Evolutionary conservation across 352 stramenopile genomes (phyloP).

Genomic region (Thalassiosira livingstoniorum): DNA sequence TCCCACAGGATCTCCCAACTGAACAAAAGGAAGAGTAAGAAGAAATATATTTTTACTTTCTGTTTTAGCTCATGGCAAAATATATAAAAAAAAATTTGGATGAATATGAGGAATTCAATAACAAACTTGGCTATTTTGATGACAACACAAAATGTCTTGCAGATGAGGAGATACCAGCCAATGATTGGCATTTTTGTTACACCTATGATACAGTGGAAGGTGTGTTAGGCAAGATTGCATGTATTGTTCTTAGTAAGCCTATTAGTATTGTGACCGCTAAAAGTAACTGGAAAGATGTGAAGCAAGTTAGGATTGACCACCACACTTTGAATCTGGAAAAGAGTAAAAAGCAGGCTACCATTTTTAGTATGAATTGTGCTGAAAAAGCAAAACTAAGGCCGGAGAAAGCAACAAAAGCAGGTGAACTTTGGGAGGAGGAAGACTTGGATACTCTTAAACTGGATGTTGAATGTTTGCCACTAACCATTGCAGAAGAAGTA

Average conservation of each 20-base stretch:
- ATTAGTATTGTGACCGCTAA: constrained; percentile 27
- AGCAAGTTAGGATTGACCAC: constrained; percentile 6
- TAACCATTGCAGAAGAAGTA: no score
- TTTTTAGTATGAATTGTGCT: background rate
- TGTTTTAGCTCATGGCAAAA: no score
- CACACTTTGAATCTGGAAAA: constrained; percentile 4
- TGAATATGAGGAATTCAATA: no score
- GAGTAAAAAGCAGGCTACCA: constrained; percentile 28
- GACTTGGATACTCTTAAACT: constrained; percentile 20
- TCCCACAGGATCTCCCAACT: background rate
- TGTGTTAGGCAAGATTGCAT: constrained; percentile 15
- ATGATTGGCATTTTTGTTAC: constrained; percentile 24
- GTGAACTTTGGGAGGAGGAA: constrained; percentile 21
- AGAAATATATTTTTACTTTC: background rate
- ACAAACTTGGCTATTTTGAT: no score
- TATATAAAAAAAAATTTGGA: no score
- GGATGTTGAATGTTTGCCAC: no score
- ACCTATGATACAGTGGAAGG: background rate
- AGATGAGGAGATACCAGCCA: background rate
- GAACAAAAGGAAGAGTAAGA: background rate
- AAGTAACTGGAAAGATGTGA: constrained; percentile 37
- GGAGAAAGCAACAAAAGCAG: constrained; percentile 10
- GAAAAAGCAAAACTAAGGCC: background rate
- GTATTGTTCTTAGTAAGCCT: constrained; percentile 17
- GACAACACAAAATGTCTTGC: no score